These are phyloP conservation scores for Clitoria ternatea DNA, from an alignment of 306 rosid species.

Conservation along the genomic window DNA sequence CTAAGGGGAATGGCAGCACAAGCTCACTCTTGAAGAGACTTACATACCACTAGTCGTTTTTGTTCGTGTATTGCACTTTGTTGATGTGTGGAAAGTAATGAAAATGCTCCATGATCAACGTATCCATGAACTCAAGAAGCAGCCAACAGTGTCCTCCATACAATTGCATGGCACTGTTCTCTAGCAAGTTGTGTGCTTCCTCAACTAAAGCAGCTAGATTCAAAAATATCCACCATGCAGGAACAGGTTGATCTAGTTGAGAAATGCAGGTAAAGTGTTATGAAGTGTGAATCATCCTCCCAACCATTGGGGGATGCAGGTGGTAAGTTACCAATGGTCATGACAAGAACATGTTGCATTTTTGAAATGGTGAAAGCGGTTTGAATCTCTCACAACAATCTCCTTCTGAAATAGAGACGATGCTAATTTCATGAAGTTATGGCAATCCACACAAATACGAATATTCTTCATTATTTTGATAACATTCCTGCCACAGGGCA, in stretches of 20 bases:
- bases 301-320: background rate
- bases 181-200: slow-evolving; percentile 44
- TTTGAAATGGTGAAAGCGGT: slow-evolving; percentile 80
- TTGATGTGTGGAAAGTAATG: too few species aligned
- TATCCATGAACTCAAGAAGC: slow-evolving; percentile 41
- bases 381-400: slow-evolving; percentile 84
- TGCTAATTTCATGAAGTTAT: slow-evolving; percentile 80
- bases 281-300: slow-evolving; percentile 49
- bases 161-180: slow-evolving; percentile 42
- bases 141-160: slow-evolving; percentile 57
- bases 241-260: background rate
- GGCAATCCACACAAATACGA: slow-evolving; percentile 89
- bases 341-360: slow-evolving; percentile 68
- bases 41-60: too few species aligned
- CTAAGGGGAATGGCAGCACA: too few species aligned
- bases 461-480: slow-evolving; percentile 85
- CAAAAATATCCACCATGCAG: slow-evolving; percentile 12
- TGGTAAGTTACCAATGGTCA: slow-evolving; percentile 64
- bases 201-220: slow-evolving; percentile 48
- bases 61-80: too few species aligned
- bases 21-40: too few species aligned
- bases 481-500: slow-evolving; percentile 28
- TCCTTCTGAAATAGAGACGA: slow-evolving; percentile 56
- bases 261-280: slow-evolving; percentile 16
- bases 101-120: slow-evolving; percentile 43